These are phyloP conservation scores for Chenopodium berlandieri DNA, from an alignment of 148 eudicot species.

Conservation along the genomic window DNA sequence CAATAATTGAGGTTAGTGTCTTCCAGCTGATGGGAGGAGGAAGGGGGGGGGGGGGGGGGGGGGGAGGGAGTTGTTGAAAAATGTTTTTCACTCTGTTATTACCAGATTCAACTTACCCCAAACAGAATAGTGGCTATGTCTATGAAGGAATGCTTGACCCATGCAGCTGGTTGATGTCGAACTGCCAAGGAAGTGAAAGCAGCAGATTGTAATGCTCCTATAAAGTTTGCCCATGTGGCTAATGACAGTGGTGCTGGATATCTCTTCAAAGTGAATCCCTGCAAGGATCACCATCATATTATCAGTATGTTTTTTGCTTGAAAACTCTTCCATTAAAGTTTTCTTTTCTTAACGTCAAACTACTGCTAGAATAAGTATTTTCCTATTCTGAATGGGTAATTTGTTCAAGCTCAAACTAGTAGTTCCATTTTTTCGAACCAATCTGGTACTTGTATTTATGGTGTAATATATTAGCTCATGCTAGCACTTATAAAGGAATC, in stretches of 20 bases:
- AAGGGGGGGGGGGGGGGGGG: background rate
- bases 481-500: background rate
- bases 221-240: constrained; percentile 47
- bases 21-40: no score
- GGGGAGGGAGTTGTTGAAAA: background rate
- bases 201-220: constrained; percentile 50
- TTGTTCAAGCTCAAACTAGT: background rate
- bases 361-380: background rate
- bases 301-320: constrained; percentile 8
- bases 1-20: background rate
- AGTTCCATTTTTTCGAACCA: background rate
- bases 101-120: constrained; percentile 32
- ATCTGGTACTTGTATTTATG: background rate
- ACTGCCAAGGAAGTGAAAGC: constrained; percentile 34
- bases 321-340: background rate
- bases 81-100: background rate
- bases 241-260: constrained; percentile 51
- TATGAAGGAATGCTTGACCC: constrained; percentile 30
- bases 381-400: background rate
- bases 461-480: background rate
- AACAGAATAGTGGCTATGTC: constrained; percentile 44
- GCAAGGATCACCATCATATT: constrained; percentile 10
- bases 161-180: constrained; percentile 36
- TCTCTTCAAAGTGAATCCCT: constrained; percentile 42
- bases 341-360: background rate